Evolutionary conservation across 2,329 filamentous ascomycete species (phyloP).

Genomic region (Penicillium hordei): DNA sequence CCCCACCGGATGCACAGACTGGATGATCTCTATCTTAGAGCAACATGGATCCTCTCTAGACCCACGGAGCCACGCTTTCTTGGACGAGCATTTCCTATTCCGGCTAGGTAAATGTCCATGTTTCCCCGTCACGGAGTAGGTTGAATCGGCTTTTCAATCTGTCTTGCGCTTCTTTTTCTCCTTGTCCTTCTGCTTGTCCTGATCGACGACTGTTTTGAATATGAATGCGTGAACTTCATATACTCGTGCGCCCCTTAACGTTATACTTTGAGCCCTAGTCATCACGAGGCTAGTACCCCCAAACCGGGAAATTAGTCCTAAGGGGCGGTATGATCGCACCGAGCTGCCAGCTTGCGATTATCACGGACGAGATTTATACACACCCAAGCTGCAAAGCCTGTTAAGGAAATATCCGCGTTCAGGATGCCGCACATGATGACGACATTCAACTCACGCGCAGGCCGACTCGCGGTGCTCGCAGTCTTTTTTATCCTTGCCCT

Average conservation of each 20-base stretch:
- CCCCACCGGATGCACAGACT: background rate
- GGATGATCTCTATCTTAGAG: conserved; percentile 3
- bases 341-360: background rate
- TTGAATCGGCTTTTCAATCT: background rate
- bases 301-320: background rate
- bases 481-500: background rate
- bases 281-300: background rate
- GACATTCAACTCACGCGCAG: conserved; percentile 3
- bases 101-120: too few species aligned
- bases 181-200: background rate
- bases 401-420: background rate
- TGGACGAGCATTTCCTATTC: background rate
- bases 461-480: background rate
- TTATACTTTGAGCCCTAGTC: background rate
- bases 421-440: background rate
- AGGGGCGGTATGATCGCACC: background rate
- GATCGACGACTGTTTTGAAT: background rate
- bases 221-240: background rate
- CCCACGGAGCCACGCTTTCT: background rate
- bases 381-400: background rate
- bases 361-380: background rate
- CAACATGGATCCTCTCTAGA: background rate
- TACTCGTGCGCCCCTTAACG: background rate
- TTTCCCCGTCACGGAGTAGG: too few species aligned
- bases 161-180: background rate